Evolutionary conservation across 2,329 filamentous ascomycete species (phyloP), one percentile per base, ranked within the genome.

Genomic region (Colletotrichum sp.): DNA sequence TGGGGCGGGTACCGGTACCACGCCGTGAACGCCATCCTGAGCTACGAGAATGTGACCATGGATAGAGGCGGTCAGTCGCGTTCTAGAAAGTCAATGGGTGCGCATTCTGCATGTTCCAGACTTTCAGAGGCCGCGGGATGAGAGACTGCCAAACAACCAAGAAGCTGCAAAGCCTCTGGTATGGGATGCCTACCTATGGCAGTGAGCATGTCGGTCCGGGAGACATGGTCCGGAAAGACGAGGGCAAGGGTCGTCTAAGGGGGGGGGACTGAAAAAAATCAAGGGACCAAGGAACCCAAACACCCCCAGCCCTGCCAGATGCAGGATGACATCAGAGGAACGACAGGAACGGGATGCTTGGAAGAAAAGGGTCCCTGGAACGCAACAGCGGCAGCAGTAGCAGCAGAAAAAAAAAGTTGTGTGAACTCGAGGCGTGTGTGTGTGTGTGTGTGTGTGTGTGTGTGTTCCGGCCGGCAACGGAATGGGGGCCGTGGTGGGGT

Each of bases 241-340:
- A 52, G n/a, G n/a, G 43, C 43, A 21, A 24, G 30, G 61, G 34
- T 64, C 30, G 24, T 58, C 18, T 30, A 32, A 12, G 28, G 14
- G 61, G n/a, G 13, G 59, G n/a, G 43, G 52, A 67, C 28, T 55
- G 43, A 55, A 18, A 32, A 58, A 58, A 65, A 65, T 36, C 61
- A 75, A 75, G 69, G 73, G 73, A 75, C 69, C 62, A 66, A 58
- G 69, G 62, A 55, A 72, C 55, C 43, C 48, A 28, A 71, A 52
- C 24, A 21, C 43, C 64, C 62, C 30, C 61, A 66, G 72, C 72
- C 68, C 63, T 73, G 69, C 30, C 32, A 69, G 73, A 63, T 52
- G 73, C 73, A 64, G 18, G 48, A 73, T 75, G 73, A 75, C 73
- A 75, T 75, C 73, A 75, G 63, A 75, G 58, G 63, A 68, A 73